Base-by-base conservation (phyloP, 148 eudicot genomes). In the Nepenthes mirabilis region DNA sequence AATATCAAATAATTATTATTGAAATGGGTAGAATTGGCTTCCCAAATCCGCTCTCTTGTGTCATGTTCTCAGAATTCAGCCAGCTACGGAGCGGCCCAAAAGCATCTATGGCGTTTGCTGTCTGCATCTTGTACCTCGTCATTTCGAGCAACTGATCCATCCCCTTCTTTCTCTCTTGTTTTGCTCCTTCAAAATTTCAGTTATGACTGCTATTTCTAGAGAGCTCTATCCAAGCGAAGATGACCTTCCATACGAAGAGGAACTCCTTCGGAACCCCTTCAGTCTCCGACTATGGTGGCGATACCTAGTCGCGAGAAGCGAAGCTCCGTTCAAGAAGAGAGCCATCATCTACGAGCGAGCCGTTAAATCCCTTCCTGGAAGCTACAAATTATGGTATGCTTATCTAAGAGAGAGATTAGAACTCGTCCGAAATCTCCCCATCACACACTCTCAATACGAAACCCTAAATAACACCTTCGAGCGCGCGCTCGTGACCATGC, bases 281-380 rank as follows among this genome's bases (percentile, higher is more conserved):
- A 86, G 82, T 48, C 71, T 93, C 6, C 85, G 87, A 34, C 72
- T 83, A 49, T 88, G 99, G 99, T 89, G 99, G 96, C 87, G 99
- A 7, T 93, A 93, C 55, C 67, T 89, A 4, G 78, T 93, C 2
- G 91, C 91, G 0, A 56, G 79, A 2, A 40, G 83, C 34, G 64
- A 67, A 1, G 56, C 87, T 0, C 91, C 91, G 0, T 87, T 90
- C 85, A 74, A 72, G 65, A 86, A 84, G 45, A 80, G 95, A 0
- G 36, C 71, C 1, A 37, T 87, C 23, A 87, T 93, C 14, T 93
- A 93, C 80, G 96, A 93, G 53, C 78, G 96, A 1, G 99, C 96
- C 1, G 78, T 93, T 47, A 86, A 82, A 69, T 79, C 96, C 1
- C 69, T 89, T 0, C 99, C 96, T 0, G 95, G 98, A 0, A 93